Evolutionary conservation across 2,329 filamentous ascomycete genomes (phyloP).

Genomic region (Ciborinia camelliae): DNA sequence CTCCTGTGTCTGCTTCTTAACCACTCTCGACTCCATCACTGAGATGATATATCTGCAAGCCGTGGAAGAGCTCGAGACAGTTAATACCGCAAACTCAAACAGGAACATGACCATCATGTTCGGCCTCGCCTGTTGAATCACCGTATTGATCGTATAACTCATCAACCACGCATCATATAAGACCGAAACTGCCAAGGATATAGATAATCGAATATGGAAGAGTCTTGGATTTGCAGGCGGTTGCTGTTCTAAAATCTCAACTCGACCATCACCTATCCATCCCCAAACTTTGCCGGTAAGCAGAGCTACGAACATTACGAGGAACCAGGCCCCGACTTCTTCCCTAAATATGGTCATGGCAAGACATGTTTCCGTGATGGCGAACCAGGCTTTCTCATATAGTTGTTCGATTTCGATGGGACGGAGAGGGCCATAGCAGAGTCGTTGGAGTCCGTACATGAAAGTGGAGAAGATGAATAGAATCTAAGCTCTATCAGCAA

Average conservation of each 20-base stretch:
- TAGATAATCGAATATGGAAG: conserved; percentile 78
- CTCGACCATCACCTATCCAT: conserved; percentile 93
- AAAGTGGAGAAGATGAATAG: conserved; percentile 77
- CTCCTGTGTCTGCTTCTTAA: conserved; percentile 67
- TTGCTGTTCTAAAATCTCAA: conserved; percentile 93
- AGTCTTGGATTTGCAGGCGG: conserved; percentile 82
- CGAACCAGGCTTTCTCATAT: conserved; percentile 97
- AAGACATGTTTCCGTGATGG: conserved; percentile 91
- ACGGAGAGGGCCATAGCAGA: conserved; percentile 86
- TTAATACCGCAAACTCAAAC: conserved; percentile 90
- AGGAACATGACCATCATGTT: conserved; percentile 99
- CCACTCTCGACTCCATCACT: conserved; percentile 71
- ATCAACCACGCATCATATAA: conserved; percentile 78
- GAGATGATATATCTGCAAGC: conserved; percentile 74
- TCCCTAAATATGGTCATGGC: conserved; percentile 99
- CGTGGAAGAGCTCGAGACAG: conserved; percentile 77
- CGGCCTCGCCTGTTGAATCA: conserved; percentile 82
- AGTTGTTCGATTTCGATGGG: conserved; percentile 95
- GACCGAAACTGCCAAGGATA: conserved; percentile 76
- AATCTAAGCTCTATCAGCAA: conserved; percentile 40
- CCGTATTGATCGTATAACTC: conserved; percentile 74
- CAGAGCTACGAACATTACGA: conserved; percentile 92
- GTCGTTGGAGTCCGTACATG: conserved; percentile 81
- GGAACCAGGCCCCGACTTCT: conserved; percentile 88
- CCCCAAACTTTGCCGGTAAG: conserved; percentile 96